A percentile compares a stretch with the other conserved stretches of the same genome.
These are phyloP conservation scores for Mycena kentingensis DNA, from an alignment of 768 basidiomycete species.

Conservation along the genomic window DNA sequence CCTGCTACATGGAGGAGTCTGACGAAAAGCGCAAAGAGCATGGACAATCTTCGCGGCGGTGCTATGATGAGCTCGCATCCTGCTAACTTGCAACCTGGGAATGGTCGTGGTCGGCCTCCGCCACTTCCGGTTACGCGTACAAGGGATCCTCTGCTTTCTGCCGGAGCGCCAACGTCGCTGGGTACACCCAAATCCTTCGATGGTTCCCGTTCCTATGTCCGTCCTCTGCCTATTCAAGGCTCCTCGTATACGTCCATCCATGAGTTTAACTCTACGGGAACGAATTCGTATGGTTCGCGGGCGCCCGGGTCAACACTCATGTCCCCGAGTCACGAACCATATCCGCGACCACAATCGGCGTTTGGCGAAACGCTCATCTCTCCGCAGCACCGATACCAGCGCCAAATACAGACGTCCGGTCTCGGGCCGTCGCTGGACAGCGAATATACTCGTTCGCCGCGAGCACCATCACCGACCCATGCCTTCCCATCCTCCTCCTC, in stretches of 20 bases:
- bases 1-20: slow-evolving; percentile 33
- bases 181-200: slow-evolving; percentile 49
- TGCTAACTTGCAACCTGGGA: slow-evolving; percentile 36
- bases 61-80: slow-evolving; percentile 33
- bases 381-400: slow-evolving; percentile 35
- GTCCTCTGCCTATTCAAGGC: slow-evolving; percentile 47
- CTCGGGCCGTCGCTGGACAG: slow-evolving; percentile 37
- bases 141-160: slow-evolving; percentile 24
- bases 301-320: slow-evolving; percentile 29
- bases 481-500: slow-evolving; percentile 16
- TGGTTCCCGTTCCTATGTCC: slow-evolving; percentile 33
- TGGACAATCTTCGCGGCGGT: slow-evolving; percentile 51
- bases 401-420: slow-evolving; percentile 41
- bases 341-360: slow-evolving; percentile 65
- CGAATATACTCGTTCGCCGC: slow-evolving; percentile 43
- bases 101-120: slow-evolving; percentile 31
- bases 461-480: slow-evolving; percentile 36
- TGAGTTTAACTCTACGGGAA: slow-evolving; percentile 31
- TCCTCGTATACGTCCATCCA: slow-evolving; percentile 35
- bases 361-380: slow-evolving; percentile 49
- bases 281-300: slow-evolving; percentile 31
- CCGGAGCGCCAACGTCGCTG: slow-evolving; percentile 26
- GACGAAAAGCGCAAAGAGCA: slow-evolving; percentile 53
- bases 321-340: slow-evolving; percentile 57
- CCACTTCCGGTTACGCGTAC: slow-evolving; percentile 38